These are phyloP conservation scores for Cronartium ribicola DNA, from an alignment of 1,284 basidiomycete genomes.

Conservation along the genomic window DNA sequence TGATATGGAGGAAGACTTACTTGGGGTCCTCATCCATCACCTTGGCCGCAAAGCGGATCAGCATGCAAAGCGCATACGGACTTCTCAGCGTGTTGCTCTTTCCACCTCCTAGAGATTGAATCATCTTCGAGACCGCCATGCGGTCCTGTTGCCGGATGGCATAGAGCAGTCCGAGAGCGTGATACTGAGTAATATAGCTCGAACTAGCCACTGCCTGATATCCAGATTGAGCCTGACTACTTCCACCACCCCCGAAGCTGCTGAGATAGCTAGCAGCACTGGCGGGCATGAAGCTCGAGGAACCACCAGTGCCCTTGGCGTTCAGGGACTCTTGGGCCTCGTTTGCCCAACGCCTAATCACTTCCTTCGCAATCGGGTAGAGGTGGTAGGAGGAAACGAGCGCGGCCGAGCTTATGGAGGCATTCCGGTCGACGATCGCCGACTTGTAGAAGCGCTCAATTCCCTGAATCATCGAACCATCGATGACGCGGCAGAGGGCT, in stretches of 20 bases:
- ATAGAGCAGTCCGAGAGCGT: conserved; percentile 89
- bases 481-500: conserved; percentile 91
- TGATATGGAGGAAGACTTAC: conserved; percentile 57
- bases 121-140: conserved; percentile 99
- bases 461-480: conserved; percentile 96
- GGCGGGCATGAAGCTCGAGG: conserved; percentile 51
- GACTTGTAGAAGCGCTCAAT: conserved; percentile 99
- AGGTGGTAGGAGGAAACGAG: conserved; percentile 96
- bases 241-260: conserved; percentile 55
- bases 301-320: conserved; percentile 59
- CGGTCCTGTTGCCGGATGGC: conserved; percentile 93
- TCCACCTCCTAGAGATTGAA: conserved; percentile 82
- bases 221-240: conserved; percentile 51
- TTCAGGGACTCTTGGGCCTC: conserved; percentile 96
- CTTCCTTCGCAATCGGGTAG: conserved; percentile 85
- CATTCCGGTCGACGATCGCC: conserved; percentile 94
- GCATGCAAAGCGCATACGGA: conserved; percentile 98
- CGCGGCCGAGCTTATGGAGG: conserved; percentile 91
- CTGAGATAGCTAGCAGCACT: conserved; percentile 64
- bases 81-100: conserved; percentile 80
- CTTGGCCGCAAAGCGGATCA: conserved; percentile 94
- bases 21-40: conserved; percentile 98
- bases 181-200: conserved; percentile 94
- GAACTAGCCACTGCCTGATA: conserved; percentile 78
- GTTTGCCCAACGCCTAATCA: conserved; percentile 97